Base-by-base conservation (phyloP, 345 rosid species). In the Lepidium africanum region DNA sequence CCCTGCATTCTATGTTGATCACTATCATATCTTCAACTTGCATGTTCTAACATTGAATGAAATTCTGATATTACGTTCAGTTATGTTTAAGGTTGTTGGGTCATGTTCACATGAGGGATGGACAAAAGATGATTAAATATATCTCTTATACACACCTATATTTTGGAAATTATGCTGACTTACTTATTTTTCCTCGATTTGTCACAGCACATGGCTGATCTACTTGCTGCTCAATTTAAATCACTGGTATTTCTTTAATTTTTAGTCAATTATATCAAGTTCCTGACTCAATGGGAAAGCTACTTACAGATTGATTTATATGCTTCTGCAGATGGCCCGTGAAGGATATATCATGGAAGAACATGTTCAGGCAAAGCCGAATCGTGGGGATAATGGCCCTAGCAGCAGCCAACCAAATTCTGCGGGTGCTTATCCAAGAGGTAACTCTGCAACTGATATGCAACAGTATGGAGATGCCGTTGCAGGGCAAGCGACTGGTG, bases 121-220 rank as follows among this genome's bases (percentile, higher is more conserved):
- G 30, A 30, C 71, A 72, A 63, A 38, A 21, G 60, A 50, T 65
- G 33, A 39, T 19, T 32, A 8, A 15, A 40, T 47, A 25, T 48
- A 30, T 39, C 27, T 48, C 60, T 56, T 42, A 14, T 63, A 53
- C 57, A 13, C 58, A 33, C 54, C 48, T 62, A 7, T 54, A 58
- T 37, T 32, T 46, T 65, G 59, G 58, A 25, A 63, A 17, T 56
- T 61, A 6, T 77, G 70, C 63, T 74, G 67, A 79, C 69, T 48
- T 74, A 54, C 51, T 30, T 55, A 65, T 80, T 67, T 78, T 75
- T 65, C 67, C 61, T 30, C 67, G 30, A 80, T 60, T 32, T 75
- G 58, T 53, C 17, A 64, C 97, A 94, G 99, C 86, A 88, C 73
- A 54, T 75, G 17, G 96, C 96, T 1, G 99, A 94, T 83, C 82